Evolutionary conservation across 257 asterid genomes (phyloP), one percentile per base, ranked within the genome.

Genomic region (Marsdenia floribunda): DNA sequence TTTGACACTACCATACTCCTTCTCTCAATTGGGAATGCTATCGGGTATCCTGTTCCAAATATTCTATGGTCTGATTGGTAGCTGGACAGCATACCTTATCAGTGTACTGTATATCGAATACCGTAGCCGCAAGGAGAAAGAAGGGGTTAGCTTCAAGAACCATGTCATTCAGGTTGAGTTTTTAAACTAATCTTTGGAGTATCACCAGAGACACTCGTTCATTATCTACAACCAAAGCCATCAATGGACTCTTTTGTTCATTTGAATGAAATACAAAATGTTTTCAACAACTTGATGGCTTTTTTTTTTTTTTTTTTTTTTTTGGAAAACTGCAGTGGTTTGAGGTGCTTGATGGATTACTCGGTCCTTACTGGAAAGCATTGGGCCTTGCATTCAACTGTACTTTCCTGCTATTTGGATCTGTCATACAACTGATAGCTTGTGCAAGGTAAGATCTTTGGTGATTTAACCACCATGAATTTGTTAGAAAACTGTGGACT

Each of bases 331-430:
- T 76, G 68, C 86, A 94, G 99, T 94, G 99, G 99, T 94, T 92
- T 76, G 99, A 94, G 72, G 99, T 94, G 72, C 86, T 94, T 29
- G 97, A 92, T 84, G 99, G 99, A 66, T 81, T 94, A 49, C 84
- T 94, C 37, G 99, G 99, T 29, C 97, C 99, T 52, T 90, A 88
- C 87, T 94, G 99, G 99, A 94, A 94, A 85, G 99, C 97, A 22
- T 73, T 38, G 60, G 98, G 98, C 37, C 88, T 94, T 42, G 97
- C 97, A 70, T 94, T 94, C 84, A 94, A 94, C 87, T 94, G 98
- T 87, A 93, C 98, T 80, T 93, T 91, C 83, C 96, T 93, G 47
- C 89, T 93, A 14, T 91, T 93, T 79, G 98, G 98, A 80, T 94
- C 98, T 68, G 98, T 94, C 78, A 94, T 94, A 73, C 99, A 94